Base-by-base conservation (phyloP, 2,329 filamentous ascomycete genomes). In the Cercospora citrullina region DNA sequence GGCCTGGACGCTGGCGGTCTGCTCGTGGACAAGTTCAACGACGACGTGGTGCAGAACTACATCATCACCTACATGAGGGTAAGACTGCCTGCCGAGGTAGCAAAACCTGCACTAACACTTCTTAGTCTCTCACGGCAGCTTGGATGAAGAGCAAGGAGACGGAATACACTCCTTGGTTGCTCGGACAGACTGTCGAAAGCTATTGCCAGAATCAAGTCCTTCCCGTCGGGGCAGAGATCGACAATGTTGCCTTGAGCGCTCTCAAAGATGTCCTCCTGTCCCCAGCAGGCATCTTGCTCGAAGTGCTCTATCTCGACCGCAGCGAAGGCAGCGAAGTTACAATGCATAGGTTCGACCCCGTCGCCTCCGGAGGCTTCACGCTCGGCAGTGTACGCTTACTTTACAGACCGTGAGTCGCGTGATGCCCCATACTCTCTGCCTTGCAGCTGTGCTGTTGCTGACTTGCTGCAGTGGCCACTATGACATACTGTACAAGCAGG, bases 251-350 rank as follows among this genome's bases (percentile, higher is more conserved):
- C 53, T 85, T 98, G 70, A 88, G 88, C 68, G 87, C 92, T 2
- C 83, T 98, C 60, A 87, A 90, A 69, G 89, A 94, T 71, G 87
- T 93, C 28, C 85, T 98, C 3, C 87, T 98, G 70, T 90, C 92
- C 76, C 91, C 91, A 7, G 89, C 90, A 60, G 89, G 89, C 16
- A 88, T 97, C 71, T 88, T 90, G 4, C 87, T 98, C 21, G 93
- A 97, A 77, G 91, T 98, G 70, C 89, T 93, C 64, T 97, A 98
- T 77, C 87, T 99, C 8, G 95, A 98, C 77, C 89, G 93, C 73
- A 97, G 91, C 75, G 84, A 88, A 57, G 94, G 93, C 18, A 85
- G 87, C 58, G 86, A 91, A 74, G 92, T 93, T 74, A 96, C 92
- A 76, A 86, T 85, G 33, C 89, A 91, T 77, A 85, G 86, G 23